Conservation (phyloP, 352 stramenopile species). For the Phytophthora hibernalis region DNA sequence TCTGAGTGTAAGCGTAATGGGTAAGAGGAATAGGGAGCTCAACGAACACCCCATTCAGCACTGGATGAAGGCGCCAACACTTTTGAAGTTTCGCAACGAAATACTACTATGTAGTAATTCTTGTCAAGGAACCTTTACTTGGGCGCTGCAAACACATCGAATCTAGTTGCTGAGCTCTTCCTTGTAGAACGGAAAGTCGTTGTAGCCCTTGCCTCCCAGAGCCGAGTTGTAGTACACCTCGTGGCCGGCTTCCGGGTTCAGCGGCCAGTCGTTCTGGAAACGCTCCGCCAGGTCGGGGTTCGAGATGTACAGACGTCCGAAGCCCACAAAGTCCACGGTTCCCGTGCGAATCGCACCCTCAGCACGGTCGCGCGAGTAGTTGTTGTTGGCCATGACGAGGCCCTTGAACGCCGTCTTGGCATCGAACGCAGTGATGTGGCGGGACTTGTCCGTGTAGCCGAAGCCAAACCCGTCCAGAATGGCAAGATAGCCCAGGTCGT, state of each 20-base stretch:
- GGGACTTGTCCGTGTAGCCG: conserved; percentile 41
- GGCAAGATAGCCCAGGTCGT: conserved; percentile 49
- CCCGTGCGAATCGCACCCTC: conserved; percentile 43
- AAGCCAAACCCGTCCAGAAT: conserved; percentile 47
- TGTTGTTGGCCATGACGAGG: conserved; percentile 42
- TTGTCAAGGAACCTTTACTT: not conserved
- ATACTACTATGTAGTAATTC: too few species aligned
- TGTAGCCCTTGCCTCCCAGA: conserved; percentile 36
- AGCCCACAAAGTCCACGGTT: conserved; percentile 37
- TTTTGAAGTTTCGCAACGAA: not conserved
- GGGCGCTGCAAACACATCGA: not conserved
- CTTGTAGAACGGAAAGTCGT: conserved; percentile 34
- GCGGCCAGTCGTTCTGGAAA: conserved; percentile 37
- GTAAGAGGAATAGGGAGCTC: conserved; percentile 3
- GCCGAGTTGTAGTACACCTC: conserved; percentile 40
- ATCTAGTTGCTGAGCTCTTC: conserved; percentile 10
- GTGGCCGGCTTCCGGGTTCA: conserved; percentile 17
- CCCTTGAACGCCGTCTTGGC: conserved; percentile 42
- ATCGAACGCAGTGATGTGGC: conserved; percentile 34
- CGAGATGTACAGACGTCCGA: conserved; percentile 50
- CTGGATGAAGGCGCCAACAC: not conserved
- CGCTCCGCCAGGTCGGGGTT: conserved; percentile 56
- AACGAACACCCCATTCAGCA: not conserved
- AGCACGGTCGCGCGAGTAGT: conserved; percentile 42
- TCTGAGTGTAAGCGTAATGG: not conserved